A percentile compares a stretch with the other conserved stretches of the same genome.
These are phyloP conservation scores for Dothidotthia symphoricarpi DNA, from an alignment of 2,329 filamentous ascomycete species.

Conservation along the genomic window DNA sequence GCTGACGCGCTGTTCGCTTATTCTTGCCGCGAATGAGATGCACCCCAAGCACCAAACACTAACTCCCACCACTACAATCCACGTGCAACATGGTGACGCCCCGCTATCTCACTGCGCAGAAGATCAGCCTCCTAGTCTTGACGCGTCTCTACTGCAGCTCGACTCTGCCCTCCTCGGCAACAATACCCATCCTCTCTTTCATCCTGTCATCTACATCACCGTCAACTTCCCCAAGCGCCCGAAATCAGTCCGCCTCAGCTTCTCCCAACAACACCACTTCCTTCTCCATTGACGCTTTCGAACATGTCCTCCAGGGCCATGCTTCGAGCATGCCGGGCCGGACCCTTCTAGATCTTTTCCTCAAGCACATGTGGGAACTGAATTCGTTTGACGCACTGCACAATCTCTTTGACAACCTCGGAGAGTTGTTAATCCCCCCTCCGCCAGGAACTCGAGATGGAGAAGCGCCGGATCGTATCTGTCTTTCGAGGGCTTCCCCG, in stretches of 20 bases:
- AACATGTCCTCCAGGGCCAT: slow-evolving; percentile 47
- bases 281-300: slow-evolving; percentile 44
- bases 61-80: not conserved
- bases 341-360: slow-evolving; percentile 82
- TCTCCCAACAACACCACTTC: slow-evolving; percentile 37
- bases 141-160: slow-evolving; percentile 78
- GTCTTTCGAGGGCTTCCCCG: slow-evolving; percentile 70
- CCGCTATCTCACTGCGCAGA: slow-evolving; percentile 84
- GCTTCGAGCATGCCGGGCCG: slow-evolving; percentile 65
- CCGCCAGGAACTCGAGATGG: slow-evolving; percentile 22
- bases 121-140: slow-evolving; percentile 77
- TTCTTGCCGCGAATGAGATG: slow-evolving; percentile 14
- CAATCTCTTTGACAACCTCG: slow-evolving; percentile 66
- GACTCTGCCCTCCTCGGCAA: slow-evolving; percentile 65
- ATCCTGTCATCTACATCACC: slow-evolving; percentile 67
- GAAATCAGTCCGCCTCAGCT: slow-evolving; percentile 16
- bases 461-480: slow-evolving; percentile 47
- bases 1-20: slow-evolving; percentile 17
- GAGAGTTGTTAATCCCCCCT: slow-evolving; percentile 56
- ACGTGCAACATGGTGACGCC: slow-evolving; percentile 56
- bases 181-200: slow-evolving; percentile 75
- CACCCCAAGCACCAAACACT: not conserved
- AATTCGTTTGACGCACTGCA: slow-evolving; percentile 80
- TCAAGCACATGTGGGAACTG: slow-evolving; percentile 78
- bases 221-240: slow-evolving; percentile 20